phyloP scores from a whole-genome alignment of 352 stramenopile species.

The Phytophthora palmivora region DNA sequence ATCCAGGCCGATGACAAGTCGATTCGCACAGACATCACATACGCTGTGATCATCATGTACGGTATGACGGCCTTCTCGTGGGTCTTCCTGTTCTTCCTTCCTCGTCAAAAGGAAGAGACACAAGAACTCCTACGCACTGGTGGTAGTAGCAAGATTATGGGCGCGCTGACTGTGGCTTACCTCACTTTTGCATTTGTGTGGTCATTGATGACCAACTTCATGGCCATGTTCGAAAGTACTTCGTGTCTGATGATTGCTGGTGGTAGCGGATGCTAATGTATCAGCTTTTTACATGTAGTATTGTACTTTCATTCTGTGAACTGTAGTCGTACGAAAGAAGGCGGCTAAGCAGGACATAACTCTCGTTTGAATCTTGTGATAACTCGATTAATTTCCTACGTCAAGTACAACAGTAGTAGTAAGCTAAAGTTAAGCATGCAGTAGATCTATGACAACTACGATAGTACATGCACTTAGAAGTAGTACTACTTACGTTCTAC shows the following conservation, averaged over 20 bases:
- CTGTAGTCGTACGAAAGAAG: too few relatives aligned
- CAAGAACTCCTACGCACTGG: constrained; percentile 33
- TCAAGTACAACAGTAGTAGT: too few relatives aligned
- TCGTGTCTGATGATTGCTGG: constrained; percentile 26
- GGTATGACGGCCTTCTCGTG: constrained; percentile 36
- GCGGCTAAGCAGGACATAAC: too few relatives aligned
- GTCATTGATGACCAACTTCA: constrained; percentile 40
- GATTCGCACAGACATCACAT: constrained; percentile 37
- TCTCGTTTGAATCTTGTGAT: too few relatives aligned
- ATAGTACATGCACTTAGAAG: too few relatives aligned
- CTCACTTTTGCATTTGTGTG: constrained; percentile 41
- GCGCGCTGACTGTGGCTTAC: constrained; percentile 37
- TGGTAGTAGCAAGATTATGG: constrained; percentile 38
- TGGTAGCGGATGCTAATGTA: constrained; percentile 25
- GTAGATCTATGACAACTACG: too few relatives aligned
- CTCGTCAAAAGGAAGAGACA: constrained; percentile 40
- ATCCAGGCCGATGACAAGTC: constrained; percentile 35
- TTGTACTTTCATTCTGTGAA: too few relatives aligned
- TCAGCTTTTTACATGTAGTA: too few relatives aligned
- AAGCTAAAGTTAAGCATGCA: too few relatives aligned
- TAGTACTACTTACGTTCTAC: too few relatives aligned
- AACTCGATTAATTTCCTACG: too few relatives aligned
- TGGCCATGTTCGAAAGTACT: constrained; percentile 31
- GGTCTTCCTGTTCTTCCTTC: constrained; percentile 40
- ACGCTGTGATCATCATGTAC: constrained; percentile 43